phyloP scores from a whole-genome alignment of 305 asterid genomes.

The Plantago rigida region DNA sequence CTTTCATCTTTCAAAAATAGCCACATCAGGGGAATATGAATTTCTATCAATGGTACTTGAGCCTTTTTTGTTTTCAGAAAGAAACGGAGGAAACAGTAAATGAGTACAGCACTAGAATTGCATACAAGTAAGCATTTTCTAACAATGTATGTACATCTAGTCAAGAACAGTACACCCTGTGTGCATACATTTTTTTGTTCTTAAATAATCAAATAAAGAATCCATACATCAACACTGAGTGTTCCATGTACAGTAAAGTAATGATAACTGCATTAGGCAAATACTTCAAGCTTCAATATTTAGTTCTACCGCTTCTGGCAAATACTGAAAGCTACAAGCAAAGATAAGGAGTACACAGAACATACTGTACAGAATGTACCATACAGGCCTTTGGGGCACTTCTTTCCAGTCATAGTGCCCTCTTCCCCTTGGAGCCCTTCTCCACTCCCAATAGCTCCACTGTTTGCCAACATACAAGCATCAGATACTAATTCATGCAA shows the following conservation, averaged over 20 bases:
- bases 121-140: constrained; percentile 19
- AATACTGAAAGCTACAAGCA: constrained; percentile 25
- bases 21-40: constrained; percentile 7
- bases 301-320: constrained; percentile 18
- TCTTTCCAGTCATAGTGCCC: constrained; percentile 85
- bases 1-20: constrained; percentile 14
- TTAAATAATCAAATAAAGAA: not conserved
- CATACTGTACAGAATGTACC: constrained; percentile 91
- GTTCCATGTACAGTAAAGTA: constrained; percentile 10
- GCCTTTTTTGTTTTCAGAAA: constrained; percentile 6
- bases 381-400: constrained; percentile 86
- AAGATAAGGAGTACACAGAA: constrained; percentile 33
- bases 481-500: constrained; percentile 17
- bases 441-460: constrained; percentile 79
- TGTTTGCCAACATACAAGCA: constrained; percentile 32
- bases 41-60: constrained; percentile 14
- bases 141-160: constrained; percentile 7
- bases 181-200: not conserved
- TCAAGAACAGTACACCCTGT: no score
- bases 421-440: constrained; percentile 70
- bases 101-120: not conserved
- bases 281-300: constrained; percentile 16
- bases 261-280: constrained; percentile 9
- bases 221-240: constrained; percentile 8
- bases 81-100: constrained; percentile 7